Base-by-base conservation (phyloP, 1,284 basidiomycete genomes). In the Vanrija humicola region DNA sequence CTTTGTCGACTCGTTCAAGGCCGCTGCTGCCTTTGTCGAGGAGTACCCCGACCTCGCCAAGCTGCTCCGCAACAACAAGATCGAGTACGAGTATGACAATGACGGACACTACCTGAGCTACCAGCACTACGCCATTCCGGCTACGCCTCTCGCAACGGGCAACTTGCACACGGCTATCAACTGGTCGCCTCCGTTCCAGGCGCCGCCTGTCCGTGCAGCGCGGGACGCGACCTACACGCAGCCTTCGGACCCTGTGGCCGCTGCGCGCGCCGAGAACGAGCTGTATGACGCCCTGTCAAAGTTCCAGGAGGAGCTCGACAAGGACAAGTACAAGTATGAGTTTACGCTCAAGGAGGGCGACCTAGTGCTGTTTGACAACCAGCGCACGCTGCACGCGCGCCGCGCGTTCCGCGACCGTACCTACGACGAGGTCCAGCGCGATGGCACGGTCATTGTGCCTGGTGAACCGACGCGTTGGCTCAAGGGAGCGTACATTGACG, bases 101-200 rank as follows among this genome's bases (percentile, higher is more conserved):
- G 90, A 90, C 66, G 86, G 86, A 1, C 89, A 95, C 64, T 89
- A 91, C 70, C 82, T 93, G n/a, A 83, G 87, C 61, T 78, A 80
- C 63, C 75, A 81, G n/a, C 92, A 93, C 70, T 85, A 86, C 1
- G 90, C 90, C 3, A 86, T 98, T 68, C 80, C 90, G 19, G 55
- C 50, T 6, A 23, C 40, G 18, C 38, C 26, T 25, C 52, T 58
- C 5, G 42, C 12, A 19, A 29, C 38, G 28, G 15, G 53, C 52
- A 16, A 56, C 58, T 44, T 58, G 52, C 57, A 64, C 43, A 50
- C 54, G 39, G 83, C 85, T 58, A 82, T 98, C 69, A 96, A 94
- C 76, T 98, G 96, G 77, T 88, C 89, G 5, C 95, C 95, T 0
- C 95, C 94, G 0, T 98, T 98, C 82, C 93, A 97, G 77, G 90